Percentiles rank a stretch among this genome's conserved stretches.
Evolutionary conservation across 2,329 filamentous ascomycete species (phyloP).

Genomic region (Calonectria leucothoes): DNA sequence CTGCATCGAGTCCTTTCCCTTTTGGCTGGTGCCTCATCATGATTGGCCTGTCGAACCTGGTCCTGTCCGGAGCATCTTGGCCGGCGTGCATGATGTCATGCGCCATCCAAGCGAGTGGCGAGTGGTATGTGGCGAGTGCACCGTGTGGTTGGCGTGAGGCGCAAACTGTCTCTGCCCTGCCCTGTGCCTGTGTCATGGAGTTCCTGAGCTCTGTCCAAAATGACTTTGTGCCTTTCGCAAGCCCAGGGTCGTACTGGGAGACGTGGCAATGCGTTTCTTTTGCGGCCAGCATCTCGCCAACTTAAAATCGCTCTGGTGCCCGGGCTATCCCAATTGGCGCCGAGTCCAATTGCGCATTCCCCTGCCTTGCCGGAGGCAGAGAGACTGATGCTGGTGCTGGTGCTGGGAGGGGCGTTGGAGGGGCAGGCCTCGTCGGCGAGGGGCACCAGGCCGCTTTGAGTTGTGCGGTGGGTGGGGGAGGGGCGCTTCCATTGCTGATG

Average conservation of each 20-base stretch:
- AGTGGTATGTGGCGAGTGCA: slow-evolving; percentile 31
- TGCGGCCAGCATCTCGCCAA: background rate
- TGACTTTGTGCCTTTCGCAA: background rate
- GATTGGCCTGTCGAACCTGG: slow-evolving; percentile 1
- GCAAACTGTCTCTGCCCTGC: background rate
- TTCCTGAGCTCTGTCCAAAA: background rate
- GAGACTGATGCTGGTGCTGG: background rate
- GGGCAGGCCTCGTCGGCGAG: background rate
- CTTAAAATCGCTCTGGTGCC: background rate
- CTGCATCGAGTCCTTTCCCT: background rate
- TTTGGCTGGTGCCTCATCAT: background rate
- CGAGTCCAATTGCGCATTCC: background rate
- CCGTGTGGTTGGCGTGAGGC: slow-evolving; percentile 15
- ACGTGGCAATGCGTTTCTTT: background rate
- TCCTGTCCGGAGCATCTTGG: slow-evolving; percentile 30
- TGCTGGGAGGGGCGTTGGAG: background rate
- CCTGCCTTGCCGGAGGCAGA: slow-evolving; percentile 7
- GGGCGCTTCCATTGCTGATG: slow-evolving; percentile 35
- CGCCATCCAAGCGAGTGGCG: background rate
- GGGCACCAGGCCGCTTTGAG: slow-evolving; percentile 11
- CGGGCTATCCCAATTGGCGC: background rate
- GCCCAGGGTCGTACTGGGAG: background rate
- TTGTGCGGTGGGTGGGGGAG: slow-evolving; percentile 17
- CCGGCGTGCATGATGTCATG: slow-evolving; percentile 40
- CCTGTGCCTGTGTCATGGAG: background rate